These are phyloP conservation scores for Penicillium flavigenum DNA, from an alignment of 495 filamentous ascomycete species.

Conservation along the genomic window DNA sequence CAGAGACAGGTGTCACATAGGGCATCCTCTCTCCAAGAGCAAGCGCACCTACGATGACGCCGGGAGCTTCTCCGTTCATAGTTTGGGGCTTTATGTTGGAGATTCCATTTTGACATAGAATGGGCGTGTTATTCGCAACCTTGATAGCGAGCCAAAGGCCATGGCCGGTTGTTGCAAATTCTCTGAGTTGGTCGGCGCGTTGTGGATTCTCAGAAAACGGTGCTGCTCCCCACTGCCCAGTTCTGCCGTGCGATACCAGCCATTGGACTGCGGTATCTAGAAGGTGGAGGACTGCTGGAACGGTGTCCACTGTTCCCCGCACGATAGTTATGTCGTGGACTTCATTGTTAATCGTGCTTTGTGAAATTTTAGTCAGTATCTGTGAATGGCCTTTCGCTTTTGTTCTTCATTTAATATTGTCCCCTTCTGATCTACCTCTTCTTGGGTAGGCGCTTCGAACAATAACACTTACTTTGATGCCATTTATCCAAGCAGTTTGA, in stretches of 20 bases:
- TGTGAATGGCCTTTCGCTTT: slow-evolving; percentile 1
- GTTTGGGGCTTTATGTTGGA: not conserved
- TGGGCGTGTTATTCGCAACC: slow-evolving; percentile 4
- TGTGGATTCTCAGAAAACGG: slow-evolving; percentile 16
- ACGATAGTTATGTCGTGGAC: slow-evolving; percentile 11
- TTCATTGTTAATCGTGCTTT: slow-evolving; percentile 7
- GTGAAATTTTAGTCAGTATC: slow-evolving; percentile 2
- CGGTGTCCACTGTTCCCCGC: slow-evolving; percentile 14
- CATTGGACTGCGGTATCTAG: slow-evolving; percentile 19
- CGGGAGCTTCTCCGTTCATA: slow-evolving; percentile 7
- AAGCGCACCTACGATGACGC: slow-evolving; percentile 15
- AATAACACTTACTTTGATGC: slow-evolving; percentile 15
- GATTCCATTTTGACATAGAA: not conserved
- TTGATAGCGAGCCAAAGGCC: slow-evolving; percentile 21
- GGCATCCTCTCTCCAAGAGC: slow-evolving; percentile 16
- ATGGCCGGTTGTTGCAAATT: slow-evolving; percentile 19
- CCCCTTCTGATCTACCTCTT: slow-evolving; percentile 1
- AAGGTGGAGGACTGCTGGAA: slow-evolving; percentile 14
- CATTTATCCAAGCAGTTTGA: slow-evolving; percentile 13
- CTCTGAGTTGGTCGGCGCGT: slow-evolving; percentile 13
- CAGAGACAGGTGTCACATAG: slow-evolving; percentile 15
- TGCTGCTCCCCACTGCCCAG: slow-evolving; percentile 18
- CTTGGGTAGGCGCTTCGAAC: not conserved
- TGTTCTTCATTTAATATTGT: slow-evolving; percentile 4
- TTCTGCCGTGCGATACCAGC: slow-evolving; percentile 16